These are phyloP conservation scores for Globisporangium middletonii DNA, from an alignment of 352 stramenopile genomes.

Conservation along the genomic window DNA sequence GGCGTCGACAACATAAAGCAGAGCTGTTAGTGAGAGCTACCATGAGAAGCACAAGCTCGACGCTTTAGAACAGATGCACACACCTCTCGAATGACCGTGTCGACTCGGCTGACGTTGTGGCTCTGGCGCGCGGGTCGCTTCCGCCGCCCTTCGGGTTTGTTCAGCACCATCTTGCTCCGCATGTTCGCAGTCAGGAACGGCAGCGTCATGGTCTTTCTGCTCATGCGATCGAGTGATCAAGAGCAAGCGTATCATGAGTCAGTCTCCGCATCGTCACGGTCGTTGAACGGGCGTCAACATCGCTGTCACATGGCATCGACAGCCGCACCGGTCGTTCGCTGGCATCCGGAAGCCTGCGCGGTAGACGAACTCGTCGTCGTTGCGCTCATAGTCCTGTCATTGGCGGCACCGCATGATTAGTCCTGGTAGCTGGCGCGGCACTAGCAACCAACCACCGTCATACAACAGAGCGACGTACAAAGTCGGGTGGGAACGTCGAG, in stretches of 20 bases:
- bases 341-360: slow-evolving; percentile 83
- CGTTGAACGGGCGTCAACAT: background rate
- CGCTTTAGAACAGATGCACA: background rate
- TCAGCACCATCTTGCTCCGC: slow-evolving; percentile 58
- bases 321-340: slow-evolving; percentile 52
- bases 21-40: background rate
- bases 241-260: slow-evolving; percentile 2
- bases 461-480: slow-evolving; percentile 8
- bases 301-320: background rate
- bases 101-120: slow-evolving; percentile 39
- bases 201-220: slow-evolving; percentile 65
- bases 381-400: slow-evolving; percentile 48
- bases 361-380: slow-evolving; percentile 75
- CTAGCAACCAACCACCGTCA: background rate
- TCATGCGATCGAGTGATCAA: background rate
- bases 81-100: slow-evolving; percentile 67
- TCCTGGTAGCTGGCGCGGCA: no score
- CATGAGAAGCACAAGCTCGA: no score
- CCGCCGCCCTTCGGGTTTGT: slow-evolving; percentile 62
- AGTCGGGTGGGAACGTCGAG: slow-evolving; percentile 6
- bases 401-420: no score
- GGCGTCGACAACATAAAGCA: background rate
- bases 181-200: slow-evolving; percentile 64
- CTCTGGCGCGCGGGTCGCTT: slow-evolving; percentile 42
- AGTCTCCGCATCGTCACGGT: no score